Evolutionary conservation across 1,284 basidiomycete genomes (phyloP).

Genomic region (Leccinum griseonigrum): DNA sequence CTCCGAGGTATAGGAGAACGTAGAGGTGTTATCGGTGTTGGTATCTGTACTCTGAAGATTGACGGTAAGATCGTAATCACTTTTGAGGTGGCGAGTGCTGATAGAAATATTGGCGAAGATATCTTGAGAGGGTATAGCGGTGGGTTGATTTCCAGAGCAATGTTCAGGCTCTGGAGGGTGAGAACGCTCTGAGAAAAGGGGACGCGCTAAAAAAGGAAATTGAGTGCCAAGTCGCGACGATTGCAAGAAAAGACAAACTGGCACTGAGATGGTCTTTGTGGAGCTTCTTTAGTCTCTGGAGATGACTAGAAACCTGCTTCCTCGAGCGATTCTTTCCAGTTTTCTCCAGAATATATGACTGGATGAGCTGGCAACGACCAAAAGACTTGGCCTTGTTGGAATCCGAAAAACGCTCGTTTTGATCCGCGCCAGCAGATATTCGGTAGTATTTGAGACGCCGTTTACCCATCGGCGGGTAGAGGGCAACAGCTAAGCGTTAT

Average conservation of each 20-base stretch:
- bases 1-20: slow-evolving; percentile 10
- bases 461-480: slow-evolving; percentile 37
- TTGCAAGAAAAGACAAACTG: slow-evolving; percentile 19
- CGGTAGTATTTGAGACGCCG: slow-evolving; percentile 35
- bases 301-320: slow-evolving; percentile 34
- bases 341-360: slow-evolving; percentile 36
- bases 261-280: slow-evolving; percentile 27
- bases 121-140: slow-evolving; percentile 15
- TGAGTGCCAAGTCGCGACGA: background rate
- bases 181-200: slow-evolving; percentile 28
- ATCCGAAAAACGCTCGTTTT: slow-evolving; percentile 11
- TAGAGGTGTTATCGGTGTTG: slow-evolving; percentile 1
- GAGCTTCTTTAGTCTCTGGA: slow-evolving; percentile 33
- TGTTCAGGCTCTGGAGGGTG: slow-evolving; percentile 16
- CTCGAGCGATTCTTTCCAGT: slow-evolving; percentile 34
- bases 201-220: slow-evolving; percentile 16
- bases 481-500: slow-evolving; percentile 23
- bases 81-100: slow-evolving; percentile 13
- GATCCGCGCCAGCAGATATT: slow-evolving; percentile 13
- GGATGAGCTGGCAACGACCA: slow-evolving; percentile 34
- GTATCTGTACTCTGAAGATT: slow-evolving; percentile 8
- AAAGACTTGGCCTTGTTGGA: slow-evolving; percentile 28
- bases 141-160: slow-evolving; percentile 3
- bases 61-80: slow-evolving; percentile 13
- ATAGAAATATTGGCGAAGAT: slow-evolving; percentile 8